A percentile compares a stretch with the other conserved stretches of the same genome.
These are phyloP conservation scores for Candida ovalis DNA, from an alignment of 805 yeast species.

Conservation along the genomic window DNA sequence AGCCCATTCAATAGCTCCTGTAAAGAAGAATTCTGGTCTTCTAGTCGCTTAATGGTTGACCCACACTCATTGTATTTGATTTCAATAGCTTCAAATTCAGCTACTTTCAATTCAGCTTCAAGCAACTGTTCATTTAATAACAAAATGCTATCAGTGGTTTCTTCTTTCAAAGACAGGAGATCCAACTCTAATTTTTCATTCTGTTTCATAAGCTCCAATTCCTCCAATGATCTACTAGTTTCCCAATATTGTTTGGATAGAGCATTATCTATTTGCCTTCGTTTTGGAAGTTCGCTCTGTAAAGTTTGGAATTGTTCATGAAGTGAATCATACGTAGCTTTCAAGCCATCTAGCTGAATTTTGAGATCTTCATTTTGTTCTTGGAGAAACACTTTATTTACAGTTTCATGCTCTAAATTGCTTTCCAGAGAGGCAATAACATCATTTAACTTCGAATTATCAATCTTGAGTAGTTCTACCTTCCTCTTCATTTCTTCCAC, in stretches of 20 bases:
- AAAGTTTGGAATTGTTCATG: conserved; percentile 25
- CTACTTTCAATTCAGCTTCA: conserved; percentile 6
- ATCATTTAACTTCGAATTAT: conserved; percentile 29
- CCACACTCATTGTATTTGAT: conserved; percentile 1
- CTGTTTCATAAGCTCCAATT: conserved; percentile 19
- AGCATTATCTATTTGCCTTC: conserved; percentile 33
- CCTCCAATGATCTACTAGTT: neutral
- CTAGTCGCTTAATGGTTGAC: conserved; percentile 4
- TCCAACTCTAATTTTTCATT: conserved; percentile 42
- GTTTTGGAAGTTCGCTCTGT: conserved; percentile 20
- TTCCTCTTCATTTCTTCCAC: conserved; percentile 26
- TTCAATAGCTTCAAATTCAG: conserved; percentile 19
- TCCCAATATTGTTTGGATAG: neutral
- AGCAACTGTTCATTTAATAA: conserved; percentile 23
- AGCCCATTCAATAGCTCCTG: conserved; percentile 27
- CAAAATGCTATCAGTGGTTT: conserved; percentile 27
- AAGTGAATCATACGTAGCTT: conserved; percentile 20
- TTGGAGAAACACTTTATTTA: conserved; percentile 43
- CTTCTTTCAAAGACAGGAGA: conserved; percentile 31
- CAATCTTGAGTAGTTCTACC: conserved; percentile 23
- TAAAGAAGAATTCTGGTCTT: conserved; percentile 22
- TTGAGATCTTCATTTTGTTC: conserved; percentile 28
- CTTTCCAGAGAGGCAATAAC: conserved; percentile 20
- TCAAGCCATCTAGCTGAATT: conserved; percentile 11
- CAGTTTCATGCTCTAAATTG: conserved; percentile 30